A percentile compares a stretch with the other conserved stretches of the same genome.
Evolutionary conservation across 1,284 basidiomycete species (phyloP).

Genomic region (Cryptococcus hybrid): DNA sequence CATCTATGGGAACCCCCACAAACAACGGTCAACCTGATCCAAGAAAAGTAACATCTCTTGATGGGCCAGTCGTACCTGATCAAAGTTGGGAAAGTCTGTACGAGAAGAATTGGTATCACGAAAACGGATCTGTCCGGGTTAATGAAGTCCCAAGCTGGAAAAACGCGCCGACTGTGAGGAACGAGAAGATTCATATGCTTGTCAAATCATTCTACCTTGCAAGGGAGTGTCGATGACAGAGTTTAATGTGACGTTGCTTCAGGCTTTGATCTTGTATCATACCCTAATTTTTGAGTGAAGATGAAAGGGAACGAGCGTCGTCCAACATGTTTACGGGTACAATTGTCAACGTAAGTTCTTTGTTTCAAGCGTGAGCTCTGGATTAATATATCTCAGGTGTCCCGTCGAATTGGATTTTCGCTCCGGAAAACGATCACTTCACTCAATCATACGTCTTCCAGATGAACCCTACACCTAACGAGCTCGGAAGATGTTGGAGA

Average conservation of each 20-base stretch:
- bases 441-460: constrained; percentile 25
- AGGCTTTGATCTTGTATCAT: constrained; percentile 51
- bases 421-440: constrained; percentile 42
- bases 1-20: neutral
- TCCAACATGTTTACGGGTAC: constrained; percentile 50
- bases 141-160: constrained; percentile 35
- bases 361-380: constrained; percentile 16
- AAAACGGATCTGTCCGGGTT: neutral
- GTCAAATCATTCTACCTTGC: constrained; percentile 31
- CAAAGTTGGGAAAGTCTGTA: constrained; percentile 33
- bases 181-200: constrained; percentile 53
- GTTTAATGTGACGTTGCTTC: constrained; percentile 50
- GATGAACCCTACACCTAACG: constrained; percentile 28
- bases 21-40: neutral
- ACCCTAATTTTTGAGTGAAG: constrained; percentile 24
- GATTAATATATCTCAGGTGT: constrained; percentile 28
- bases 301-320: constrained; percentile 20
- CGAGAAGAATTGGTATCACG: constrained; percentile 14
- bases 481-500: constrained; percentile 48
- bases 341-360: constrained; percentile 42
- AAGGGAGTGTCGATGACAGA: constrained; percentile 45
- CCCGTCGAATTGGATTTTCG: constrained; percentile 51
- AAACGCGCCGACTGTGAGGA: constrained; percentile 38
- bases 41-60: constrained; percentile 5
- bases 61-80: constrained; percentile 33